Conservation (phyloP, 768 basidiomycete genomes). For the Suillus decipiens region DNA sequence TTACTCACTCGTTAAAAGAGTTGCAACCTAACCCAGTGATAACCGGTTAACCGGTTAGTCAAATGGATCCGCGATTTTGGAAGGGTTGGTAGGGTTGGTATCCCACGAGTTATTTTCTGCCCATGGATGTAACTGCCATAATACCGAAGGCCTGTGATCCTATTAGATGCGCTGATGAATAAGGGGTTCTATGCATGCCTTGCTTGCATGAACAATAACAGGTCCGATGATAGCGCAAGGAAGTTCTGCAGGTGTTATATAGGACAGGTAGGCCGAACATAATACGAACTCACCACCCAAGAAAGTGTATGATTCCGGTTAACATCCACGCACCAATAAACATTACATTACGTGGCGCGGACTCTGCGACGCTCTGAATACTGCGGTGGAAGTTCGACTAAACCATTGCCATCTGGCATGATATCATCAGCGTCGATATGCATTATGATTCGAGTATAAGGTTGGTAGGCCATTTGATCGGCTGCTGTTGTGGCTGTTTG, state of each 20-base stretch:
- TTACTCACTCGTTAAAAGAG: background rate
- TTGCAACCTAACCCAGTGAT: background rate
- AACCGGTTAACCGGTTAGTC: background rate
- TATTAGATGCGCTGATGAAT: background rate
- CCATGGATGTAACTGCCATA: constrained; percentile 11
- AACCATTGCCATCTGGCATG: no score
- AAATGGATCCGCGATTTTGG: background rate
- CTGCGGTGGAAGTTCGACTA: no score
- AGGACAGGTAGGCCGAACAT: constrained; percentile 1
- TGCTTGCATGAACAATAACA: no score
- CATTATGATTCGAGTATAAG: no score
- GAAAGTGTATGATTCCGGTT: constrained; percentile 60
- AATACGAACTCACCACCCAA: constrained; percentile 35
- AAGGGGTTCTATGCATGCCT: background rate
- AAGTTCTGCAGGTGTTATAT: constrained; percentile 40
- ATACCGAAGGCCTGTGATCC: constrained; percentile 21
- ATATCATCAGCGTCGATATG: no score
- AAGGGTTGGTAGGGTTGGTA: background rate
- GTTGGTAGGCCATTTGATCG: no score
- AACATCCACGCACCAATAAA: constrained; percentile 64
- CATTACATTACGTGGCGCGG: no score
- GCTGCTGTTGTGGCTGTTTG: constrained; percentile 36
- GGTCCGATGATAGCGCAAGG: no score
- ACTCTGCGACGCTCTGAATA: no score
- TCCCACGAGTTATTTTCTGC: no score